These are phyloP conservation scores for Wickerhamiella azyma DNA, from an alignment of 805 yeast genomes.

Conservation along the genomic window DNA sequence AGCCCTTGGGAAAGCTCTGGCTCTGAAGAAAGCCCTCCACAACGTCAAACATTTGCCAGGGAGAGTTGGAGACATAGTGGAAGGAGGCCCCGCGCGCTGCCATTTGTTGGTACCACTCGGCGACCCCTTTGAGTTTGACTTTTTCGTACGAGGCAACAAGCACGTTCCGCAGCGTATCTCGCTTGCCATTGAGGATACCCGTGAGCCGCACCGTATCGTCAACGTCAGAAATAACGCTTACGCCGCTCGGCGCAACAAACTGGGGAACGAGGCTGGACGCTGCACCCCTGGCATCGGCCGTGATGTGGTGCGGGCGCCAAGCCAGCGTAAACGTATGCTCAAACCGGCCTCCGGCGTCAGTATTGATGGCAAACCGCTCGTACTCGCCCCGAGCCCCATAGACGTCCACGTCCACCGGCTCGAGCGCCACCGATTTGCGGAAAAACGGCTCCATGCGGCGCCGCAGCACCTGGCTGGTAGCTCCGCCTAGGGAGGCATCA, in stretches of 20 bases:
- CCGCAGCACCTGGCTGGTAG: neutral
- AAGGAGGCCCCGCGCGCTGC: constrained; percentile 40
- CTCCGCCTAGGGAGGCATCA: too few relatives aligned
- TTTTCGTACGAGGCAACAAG: constrained; percentile 49
- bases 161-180: constrained; percentile 67
- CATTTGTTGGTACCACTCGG: constrained; percentile 54
- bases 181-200: constrained; percentile 79
- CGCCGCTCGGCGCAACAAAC: constrained; percentile 30
- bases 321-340: constrained; percentile 11
- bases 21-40: constrained; percentile 42
- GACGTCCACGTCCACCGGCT: constrained; percentile 3
- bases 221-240: constrained; percentile 74
- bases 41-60: constrained; percentile 70
- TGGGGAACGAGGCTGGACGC: constrained; percentile 8
- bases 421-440: constrained; percentile 1
- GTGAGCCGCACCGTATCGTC: constrained; percentile 90
- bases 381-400: constrained; percentile 10
- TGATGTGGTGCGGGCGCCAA: constrained; percentile 14
- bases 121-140: constrained; percentile 65
- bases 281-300: constrained; percentile 8
- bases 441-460: constrained; percentile 5
- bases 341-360: constrained; percentile 21
- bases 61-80: constrained; percentile 92
- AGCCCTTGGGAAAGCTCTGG: constrained; percentile 58
- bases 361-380: constrained; percentile 13